Base-by-base conservation (phyloP, 169 alveolate genomes). In the Cryptosporidium tyzzeri region DNA sequence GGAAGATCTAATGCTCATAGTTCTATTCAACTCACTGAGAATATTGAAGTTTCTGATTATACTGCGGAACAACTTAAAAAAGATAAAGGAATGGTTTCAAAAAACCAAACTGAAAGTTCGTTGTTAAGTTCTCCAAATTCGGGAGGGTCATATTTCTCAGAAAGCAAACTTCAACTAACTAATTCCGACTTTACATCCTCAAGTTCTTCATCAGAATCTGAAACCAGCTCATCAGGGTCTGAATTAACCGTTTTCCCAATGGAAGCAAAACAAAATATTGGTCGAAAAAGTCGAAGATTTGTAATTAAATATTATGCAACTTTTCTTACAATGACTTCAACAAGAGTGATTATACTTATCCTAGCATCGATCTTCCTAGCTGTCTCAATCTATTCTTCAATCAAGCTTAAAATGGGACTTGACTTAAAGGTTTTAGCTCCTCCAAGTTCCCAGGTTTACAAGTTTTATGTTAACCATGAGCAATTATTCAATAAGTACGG, bases 261-360 rank as follows among this genome's bases (percentile, higher is more conserved):
- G 89, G 89, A 80, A 33, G 21, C 74, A 21, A 59, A 62, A 29
- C 89, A 80, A 62, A 80, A 80, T 45, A 80, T 80, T 23, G 89
- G 89, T 33, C 33, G 89, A 65, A 80, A 59, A 41, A 80, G 89
- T 37, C 53, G 89, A 31, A 37, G 89, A 29, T 80, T 80, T 45
- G 89, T 80, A 26, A 80, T 80, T n/a, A 59, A 65, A 35, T 80
- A 80, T 29, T 80, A 80, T 80, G 89, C 89, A 21, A 80, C 80
- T n/a, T 80, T 80, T 65, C 74, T 80, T 2, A 80, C 89, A 12
- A 61, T 80, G 89, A 41, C 75, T 41, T 65, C 89, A 26, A 65
- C 75, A 12, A 80, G 89, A 59, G 21, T 80, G 16, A 26, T 59
- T 23, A 80, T 80, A 59, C 10, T 80, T 16, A 39, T 80, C 23